These are phyloP conservation scores for Stagonosporopsis chrysanthemi DNA, from an alignment of 2,329 filamentous ascomycete genomes.

Conservation along the genomic window DNA sequence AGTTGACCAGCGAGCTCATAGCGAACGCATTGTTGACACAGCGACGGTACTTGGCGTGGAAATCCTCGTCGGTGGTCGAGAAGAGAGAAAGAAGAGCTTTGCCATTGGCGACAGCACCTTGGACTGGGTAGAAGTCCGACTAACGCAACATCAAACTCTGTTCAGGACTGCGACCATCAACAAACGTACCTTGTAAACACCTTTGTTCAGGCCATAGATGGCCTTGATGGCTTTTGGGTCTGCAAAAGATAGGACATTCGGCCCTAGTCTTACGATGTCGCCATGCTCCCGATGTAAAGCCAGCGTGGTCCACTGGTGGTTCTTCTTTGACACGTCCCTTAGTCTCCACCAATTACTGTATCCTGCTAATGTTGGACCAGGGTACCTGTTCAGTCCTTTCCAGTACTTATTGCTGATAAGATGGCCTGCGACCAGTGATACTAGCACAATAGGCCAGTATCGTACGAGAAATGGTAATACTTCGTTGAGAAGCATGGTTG, in stretches of 20 bases:
- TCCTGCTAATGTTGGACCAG: slow-evolving; percentile 73
- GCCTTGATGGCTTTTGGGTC: slow-evolving; percentile 75
- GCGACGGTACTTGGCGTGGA: slow-evolving; percentile 76
- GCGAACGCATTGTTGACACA: slow-evolving; percentile 79
- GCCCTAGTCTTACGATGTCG: slow-evolving; percentile 76
- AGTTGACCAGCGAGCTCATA: slow-evolving; percentile 78
- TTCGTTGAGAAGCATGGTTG: slow-evolving; percentile 48
- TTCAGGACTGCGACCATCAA: neutral
- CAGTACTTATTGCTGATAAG: slow-evolving; percentile 57
- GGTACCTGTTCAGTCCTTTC: slow-evolving; percentile 72
- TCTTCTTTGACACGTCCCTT: slow-evolving; percentile 69
- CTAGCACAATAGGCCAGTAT: slow-evolving; percentile 54
- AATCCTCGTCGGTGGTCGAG: slow-evolving; percentile 76
- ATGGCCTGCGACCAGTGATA: slow-evolving; percentile 40
- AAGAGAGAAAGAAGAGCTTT: slow-evolving; percentile 75
- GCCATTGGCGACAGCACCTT: slow-evolving; percentile 75
- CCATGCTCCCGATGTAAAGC: slow-evolving; percentile 74
- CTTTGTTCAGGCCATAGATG: slow-evolving; percentile 85
- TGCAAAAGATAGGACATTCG: slow-evolving; percentile 76
- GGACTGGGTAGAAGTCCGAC: slow-evolving; percentile 83
- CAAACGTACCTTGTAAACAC: slow-evolving; percentile 72
- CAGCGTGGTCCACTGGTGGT: slow-evolving; percentile 73
- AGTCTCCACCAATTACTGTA: slow-evolving; percentile 79
- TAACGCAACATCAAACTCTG: slow-evolving; percentile 44
- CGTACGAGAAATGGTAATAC: slow-evolving; percentile 42